phyloP scores from a whole-genome alignment of 805 yeast genomes.

The Zygoascus ofunaensis region DNA sequence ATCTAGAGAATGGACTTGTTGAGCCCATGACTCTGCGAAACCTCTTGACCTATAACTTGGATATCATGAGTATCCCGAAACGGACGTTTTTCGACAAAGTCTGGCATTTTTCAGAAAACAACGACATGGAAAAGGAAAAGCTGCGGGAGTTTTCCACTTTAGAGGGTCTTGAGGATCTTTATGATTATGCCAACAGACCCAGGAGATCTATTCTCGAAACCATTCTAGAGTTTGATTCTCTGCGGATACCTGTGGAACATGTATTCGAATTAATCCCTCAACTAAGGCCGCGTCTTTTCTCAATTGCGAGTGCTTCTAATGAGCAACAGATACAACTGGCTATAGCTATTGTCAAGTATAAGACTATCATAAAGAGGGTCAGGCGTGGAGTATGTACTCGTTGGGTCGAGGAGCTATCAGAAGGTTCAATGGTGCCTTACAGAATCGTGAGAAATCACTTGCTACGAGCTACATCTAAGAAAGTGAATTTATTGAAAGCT shows the following conservation, averaged over 20 bases:
- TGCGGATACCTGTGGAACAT: conserved; percentile 67
- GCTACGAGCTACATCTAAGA: conserved; percentile 25
- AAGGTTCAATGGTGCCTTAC: conserved; percentile 44
- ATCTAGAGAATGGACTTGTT: conserved; percentile 32
- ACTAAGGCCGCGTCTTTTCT: conserved; percentile 73
- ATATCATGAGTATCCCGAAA: conserved; percentile 73
- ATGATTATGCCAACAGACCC: conserved; percentile 88
- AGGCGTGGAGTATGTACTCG: conserved; percentile 77
- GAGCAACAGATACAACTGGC: conserved; percentile 47
- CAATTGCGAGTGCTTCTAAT: conserved; percentile 54
- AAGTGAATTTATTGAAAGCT: neutral
- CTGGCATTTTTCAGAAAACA: conserved; percentile 67
- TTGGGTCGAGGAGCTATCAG: conserved; percentile 49
- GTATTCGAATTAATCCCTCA: conserved; percentile 69
- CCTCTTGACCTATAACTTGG: conserved; percentile 69
- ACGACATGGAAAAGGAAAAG: conserved; percentile 62
- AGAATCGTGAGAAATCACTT: conserved; percentile 34
- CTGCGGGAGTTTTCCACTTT: conserved; percentile 60
- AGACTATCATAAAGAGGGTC: conserved; percentile 64
- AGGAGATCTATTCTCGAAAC: conserved; percentile 81
- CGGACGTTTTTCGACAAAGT: conserved; percentile 67
- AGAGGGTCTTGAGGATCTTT: conserved; percentile 72
- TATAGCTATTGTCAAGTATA: conserved; percentile 78
- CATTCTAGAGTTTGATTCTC: conserved; percentile 67
- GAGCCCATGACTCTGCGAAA: conserved; percentile 58